A percentile compares a stretch with the other conserved stretches of the same genome.
These are phyloP conservation scores for Piromyces finnis DNA, from an alignment of 192 early-diverging fungal species.

Conservation along the genomic window DNA sequence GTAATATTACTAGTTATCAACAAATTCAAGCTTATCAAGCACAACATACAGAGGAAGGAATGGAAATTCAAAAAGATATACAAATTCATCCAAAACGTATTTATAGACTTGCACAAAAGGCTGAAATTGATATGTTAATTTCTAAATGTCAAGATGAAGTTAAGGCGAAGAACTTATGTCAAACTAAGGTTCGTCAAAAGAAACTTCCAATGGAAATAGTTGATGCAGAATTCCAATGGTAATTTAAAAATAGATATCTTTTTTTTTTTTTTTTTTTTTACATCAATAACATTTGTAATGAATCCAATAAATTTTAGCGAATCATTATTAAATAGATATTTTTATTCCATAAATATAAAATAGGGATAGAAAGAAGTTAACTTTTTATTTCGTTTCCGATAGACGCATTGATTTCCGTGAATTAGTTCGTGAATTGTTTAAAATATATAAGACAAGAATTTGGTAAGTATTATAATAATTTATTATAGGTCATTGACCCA, in stretches of 20 bases:
- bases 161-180: constrained; percentile 71
- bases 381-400: constrained; percentile 88
- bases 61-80: constrained; percentile 16
- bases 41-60: constrained; percentile 3
- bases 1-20: constrained; percentile 29
- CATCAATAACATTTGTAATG: too few relatives aligned
- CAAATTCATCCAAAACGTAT: constrained; percentile 86
- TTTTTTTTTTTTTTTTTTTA: too few relatives aligned
- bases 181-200: constrained; percentile 72
- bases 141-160: constrained; percentile 77
- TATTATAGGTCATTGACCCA: too few relatives aligned
- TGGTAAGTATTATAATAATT: constrained; percentile 50
- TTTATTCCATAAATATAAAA: too few relatives aligned
- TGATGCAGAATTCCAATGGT: constrained; percentile 97
- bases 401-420: constrained; percentile 91
- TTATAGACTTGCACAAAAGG: constrained; percentile 56
- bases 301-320: too few relatives aligned
- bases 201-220: constrained; percentile 89
- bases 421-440: constrained; percentile 87
- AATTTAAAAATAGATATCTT: too few relatives aligned
- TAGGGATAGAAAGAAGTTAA: constrained; percentile 89
- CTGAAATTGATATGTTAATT: constrained; percentile 62
- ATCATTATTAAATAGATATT: too few relatives aligned
- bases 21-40: constrained; percentile 21
- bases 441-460: constrained; percentile 93